Evolutionary conservation across 306 rosid genomes (phyloP), one percentile per base, ranked within the genome.

Genomic region (Gillenia trifoliata): DNA sequence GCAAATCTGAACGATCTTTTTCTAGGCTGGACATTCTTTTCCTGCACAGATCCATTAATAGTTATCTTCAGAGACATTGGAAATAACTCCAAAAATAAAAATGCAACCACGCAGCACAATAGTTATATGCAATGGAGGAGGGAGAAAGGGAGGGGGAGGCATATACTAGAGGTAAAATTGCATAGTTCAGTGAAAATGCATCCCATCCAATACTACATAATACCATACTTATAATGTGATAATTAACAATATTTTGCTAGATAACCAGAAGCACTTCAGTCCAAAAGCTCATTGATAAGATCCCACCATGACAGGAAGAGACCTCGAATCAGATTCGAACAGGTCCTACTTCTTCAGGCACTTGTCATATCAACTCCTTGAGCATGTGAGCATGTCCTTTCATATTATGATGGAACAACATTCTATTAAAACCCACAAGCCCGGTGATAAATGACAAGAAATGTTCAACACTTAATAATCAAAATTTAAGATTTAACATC

Each of bases 1-100:
- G 89, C 89, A 95, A 82, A 85, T 95, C 98, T 26, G 69, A 84
- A 70, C 93, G 93, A 19, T 92, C 99, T 84, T 84, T 95, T 78
- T 92, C 96, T 64, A 90, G 77, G 91, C 90, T 95, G 60, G 91
- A 85, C 78, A 95, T 72, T 85, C 81, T 90, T 85, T 90, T 92
- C 82, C 98, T 95, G 93, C 84, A 88, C 78, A 60, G 64, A 15
- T 70, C 73, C 74, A 74, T 57, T 43, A 71, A 75, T 26, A 38
- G 62, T 85, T 55, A 82, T 41, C 77, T 34, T 76, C 23, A 47
- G 70, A 47, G 64, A 64, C 20, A 19, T 10, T 60, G 4, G 29
- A 29, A 26, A 63, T 9, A 63, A 71, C 7, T 13, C 56, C 2
- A 30, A 9, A 17, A 55, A 31, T 52, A n/a, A 25, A 52, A 26